Percentiles rank a stretch among this genome's conserved stretches.
Conservation (phyloP, 139 green algal species). For the Chlamydomonas applanata region DNA sequence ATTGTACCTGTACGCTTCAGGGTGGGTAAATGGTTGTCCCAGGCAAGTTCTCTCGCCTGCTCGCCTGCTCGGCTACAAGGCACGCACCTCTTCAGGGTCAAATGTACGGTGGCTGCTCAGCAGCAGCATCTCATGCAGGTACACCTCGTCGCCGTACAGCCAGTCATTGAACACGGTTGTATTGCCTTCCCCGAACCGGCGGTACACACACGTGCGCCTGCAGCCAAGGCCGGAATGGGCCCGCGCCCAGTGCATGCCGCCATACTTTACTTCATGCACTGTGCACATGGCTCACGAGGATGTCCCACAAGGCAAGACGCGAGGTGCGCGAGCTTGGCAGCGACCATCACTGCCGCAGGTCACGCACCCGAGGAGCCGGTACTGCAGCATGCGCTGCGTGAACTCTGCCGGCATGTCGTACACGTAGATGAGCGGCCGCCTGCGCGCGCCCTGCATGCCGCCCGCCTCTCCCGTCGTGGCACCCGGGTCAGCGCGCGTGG, state of each 20-base stretch:
- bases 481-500: no score
- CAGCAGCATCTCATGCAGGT: conserved; percentile 59
- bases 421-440: conserved; percentile 5
- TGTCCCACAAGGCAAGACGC: no score
- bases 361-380: conserved; percentile 17
- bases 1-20: no score
- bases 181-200: conserved; percentile 14
- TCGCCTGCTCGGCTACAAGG: no score
- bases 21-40: no score
- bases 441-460: neutral
- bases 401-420: conserved; percentile 10
- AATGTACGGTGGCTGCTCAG: conserved; percentile 47
- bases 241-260: no score
- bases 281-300: no score
- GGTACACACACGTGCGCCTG: conserved; percentile 25
- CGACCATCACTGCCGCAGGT: neutral
- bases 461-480: neutral
- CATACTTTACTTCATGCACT: no score
- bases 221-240: no score
- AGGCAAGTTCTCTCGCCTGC: no score
- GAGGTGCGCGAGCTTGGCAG: neutral
- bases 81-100: conserved; percentile 31
- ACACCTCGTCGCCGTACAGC: conserved; percentile 47
- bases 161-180: conserved; percentile 5
- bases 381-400: conserved; percentile 58